A percentile compares a stretch with the other conserved stretches of the same genome.
phyloP scores from a whole-genome alignment of 345 rosid species.

The Cardamine occulta region DNA sequence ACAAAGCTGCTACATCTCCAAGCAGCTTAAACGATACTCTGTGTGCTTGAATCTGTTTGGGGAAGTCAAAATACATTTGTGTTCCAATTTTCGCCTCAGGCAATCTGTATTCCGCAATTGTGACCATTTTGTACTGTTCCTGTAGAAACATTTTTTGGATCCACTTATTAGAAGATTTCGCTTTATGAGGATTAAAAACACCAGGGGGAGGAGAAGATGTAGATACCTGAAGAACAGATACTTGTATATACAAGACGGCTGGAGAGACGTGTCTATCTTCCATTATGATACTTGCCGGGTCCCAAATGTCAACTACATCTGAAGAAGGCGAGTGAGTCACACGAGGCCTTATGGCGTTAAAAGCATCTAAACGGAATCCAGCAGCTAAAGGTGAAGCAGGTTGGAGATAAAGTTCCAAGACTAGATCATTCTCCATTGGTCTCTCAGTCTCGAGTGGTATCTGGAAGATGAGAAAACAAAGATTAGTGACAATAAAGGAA shows the following conservation, averaged over 20 bases:
- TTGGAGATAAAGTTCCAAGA: constrained; percentile 77
- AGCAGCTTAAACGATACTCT: constrained; percentile 67
- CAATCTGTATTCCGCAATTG: constrained; percentile 74
- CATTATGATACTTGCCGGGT: constrained; percentile 58
- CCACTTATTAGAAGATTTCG: not conserved
- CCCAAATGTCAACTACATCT: constrained; percentile 60
- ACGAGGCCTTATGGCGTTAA: constrained; percentile 76
- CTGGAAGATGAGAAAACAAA: constrained; percentile 47
- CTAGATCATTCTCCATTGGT: constrained; percentile 66
- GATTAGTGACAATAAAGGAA: constrained; percentile 4
- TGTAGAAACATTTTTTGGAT: constrained; percentile 39
- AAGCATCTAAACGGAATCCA: constrained; percentile 90
- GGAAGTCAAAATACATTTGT: constrained; percentile 84
- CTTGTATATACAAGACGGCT: constrained; percentile 78
- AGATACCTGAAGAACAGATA: constrained; percentile 81
- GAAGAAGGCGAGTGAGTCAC: constrained; percentile 84
- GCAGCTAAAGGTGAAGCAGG: constrained; percentile 77
- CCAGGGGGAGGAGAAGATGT: constrained; percentile 1
- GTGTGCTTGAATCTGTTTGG: constrained; percentile 61
- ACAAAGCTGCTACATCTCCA: constrained; percentile 74
- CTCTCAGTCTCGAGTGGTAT: constrained; percentile 82
- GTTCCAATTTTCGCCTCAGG: constrained; percentile 83
- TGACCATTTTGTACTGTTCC: constrained; percentile 77
- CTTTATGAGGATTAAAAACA: constrained; percentile 4
- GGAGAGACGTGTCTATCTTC: constrained; percentile 85